phyloP scores from a whole-genome alignment of 805 yeast species.

The Metschnikowia anglica region DNA sequence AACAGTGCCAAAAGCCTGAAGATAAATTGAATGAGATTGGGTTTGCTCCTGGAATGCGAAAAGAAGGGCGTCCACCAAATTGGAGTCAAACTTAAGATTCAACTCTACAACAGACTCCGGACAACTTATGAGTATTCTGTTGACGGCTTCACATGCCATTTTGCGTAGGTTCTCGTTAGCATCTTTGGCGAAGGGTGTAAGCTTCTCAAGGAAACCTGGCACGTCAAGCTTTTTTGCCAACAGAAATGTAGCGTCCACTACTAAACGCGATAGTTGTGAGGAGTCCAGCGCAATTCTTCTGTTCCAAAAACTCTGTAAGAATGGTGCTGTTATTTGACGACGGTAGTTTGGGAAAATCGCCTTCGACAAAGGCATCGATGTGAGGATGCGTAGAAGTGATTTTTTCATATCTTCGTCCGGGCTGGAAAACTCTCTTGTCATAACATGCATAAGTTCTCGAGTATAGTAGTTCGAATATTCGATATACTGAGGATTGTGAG shows the following conservation, averaged over 20 bases:
- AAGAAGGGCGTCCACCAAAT: slow-evolving; percentile 76
- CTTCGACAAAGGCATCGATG: slow-evolving; percentile 61
- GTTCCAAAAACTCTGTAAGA: slow-evolving; percentile 76
- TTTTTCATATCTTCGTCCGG: slow-evolving; percentile 88
- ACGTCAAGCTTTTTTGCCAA: slow-evolving; percentile 70
- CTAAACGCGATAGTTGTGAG: slow-evolving; percentile 51
- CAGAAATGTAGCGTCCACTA: slow-evolving; percentile 68
- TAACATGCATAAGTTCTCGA: slow-evolving; percentile 63
- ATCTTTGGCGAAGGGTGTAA: slow-evolving; percentile 67
- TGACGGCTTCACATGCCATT: slow-evolving; percentile 74
- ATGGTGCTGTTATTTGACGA: slow-evolving; percentile 51
- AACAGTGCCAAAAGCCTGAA: slow-evolving; percentile 64
- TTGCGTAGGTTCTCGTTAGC: slow-evolving; percentile 76
- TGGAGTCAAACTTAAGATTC: slow-evolving; percentile 58
- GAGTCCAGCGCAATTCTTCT: slow-evolving; percentile 74
- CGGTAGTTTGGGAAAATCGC: slow-evolving; percentile 52
- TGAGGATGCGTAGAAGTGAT: slow-evolving; percentile 66
- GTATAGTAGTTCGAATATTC: slow-evolving; percentile 81
- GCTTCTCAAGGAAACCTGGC: slow-evolving; percentile 53
- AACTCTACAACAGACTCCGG: slow-evolving; percentile 48
- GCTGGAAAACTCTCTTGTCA: slow-evolving; percentile 69
- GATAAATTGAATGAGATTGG: slow-evolving; percentile 50
- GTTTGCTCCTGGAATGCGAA: slow-evolving; percentile 81
- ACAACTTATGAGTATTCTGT: slow-evolving; percentile 47
- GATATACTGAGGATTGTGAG: slow-evolving; percentile 45